These are phyloP conservation scores for Pythium phragmiticola DNA, from an alignment of 352 stramenopile species.

Conservation along the genomic window DNA sequence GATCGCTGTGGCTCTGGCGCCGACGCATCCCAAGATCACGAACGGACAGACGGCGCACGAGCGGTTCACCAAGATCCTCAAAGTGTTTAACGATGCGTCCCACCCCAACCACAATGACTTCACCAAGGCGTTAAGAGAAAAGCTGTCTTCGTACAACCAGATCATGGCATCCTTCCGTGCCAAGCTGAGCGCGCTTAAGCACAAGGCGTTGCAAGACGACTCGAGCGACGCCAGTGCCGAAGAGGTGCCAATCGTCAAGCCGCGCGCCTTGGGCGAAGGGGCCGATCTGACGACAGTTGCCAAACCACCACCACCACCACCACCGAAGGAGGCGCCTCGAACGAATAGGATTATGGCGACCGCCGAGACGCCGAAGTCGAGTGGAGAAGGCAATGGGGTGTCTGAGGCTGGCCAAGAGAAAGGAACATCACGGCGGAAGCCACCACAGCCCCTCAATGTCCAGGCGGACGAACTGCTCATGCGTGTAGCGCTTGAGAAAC, in stretches of 20 bases:
- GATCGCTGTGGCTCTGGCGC: background rate
- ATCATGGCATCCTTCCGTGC: constrained; percentile 8
- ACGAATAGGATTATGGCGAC: background rate
- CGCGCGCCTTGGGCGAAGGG: constrained; percentile 1
- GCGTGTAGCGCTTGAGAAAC: constrained; percentile 3
- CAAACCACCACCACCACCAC: background rate
- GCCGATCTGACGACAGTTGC: background rate
- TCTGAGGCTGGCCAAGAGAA: background rate
- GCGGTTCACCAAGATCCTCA: constrained; percentile 4
- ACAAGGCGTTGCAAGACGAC: constrained; percentile 5
- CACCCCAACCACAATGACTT: constrained; percentile 7
- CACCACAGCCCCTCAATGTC: constrained; percentile 2
- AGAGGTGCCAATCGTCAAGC: constrained; percentile 1
- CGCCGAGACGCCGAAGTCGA: background rate
- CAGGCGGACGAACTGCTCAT: constrained; percentile 13
- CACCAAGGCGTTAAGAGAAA: background rate
- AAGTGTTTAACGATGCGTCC: constrained; percentile 6
- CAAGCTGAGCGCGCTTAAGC: constrained; percentile 8
- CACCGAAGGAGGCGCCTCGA: background rate
- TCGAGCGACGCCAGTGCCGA: constrained; percentile 8
- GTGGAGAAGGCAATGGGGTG: background rate
- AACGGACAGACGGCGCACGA: background rate
- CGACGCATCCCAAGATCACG: background rate
- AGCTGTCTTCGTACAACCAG: constrained; percentile 4
- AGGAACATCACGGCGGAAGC: background rate